Percentiles rank a stretch among this genome's conserved stretches.
phyloP scores from a whole-genome alignment of 495 filamentous ascomycete species.

The Daldinia caldariorum region DNA sequence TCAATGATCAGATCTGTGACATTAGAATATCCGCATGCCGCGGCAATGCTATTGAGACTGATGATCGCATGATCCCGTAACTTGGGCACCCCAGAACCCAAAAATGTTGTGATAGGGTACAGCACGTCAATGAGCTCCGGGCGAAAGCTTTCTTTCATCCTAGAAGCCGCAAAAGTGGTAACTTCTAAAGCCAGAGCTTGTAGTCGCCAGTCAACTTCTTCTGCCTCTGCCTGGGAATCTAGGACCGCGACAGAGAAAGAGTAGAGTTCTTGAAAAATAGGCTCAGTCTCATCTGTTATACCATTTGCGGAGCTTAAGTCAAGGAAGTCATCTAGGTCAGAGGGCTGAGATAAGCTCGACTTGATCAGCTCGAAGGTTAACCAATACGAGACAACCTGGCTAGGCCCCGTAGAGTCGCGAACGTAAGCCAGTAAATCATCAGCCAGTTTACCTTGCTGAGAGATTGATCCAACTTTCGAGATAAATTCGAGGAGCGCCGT shows the following conservation, averaged over 20 bases:
- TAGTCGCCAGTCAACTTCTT: conserved; percentile 71
- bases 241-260: conserved; percentile 75
- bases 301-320: conserved; percentile 55
- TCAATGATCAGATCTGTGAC: conserved; percentile 84
- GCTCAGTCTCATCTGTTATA: conserved; percentile 56
- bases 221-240: conserved; percentile 58
- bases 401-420: conserved; percentile 62
- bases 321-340: conserved; percentile 74
- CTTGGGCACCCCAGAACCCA: conserved; percentile 75
- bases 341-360: conserved; percentile 57
- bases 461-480: conserved; percentile 54
- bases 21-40: conserved; percentile 75
- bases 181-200: conserved; percentile 79
- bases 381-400: conserved; percentile 81
- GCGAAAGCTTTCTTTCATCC: conserved; percentile 75
- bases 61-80: conserved; percentile 85
- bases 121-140: conserved; percentile 89
- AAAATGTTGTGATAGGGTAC: conserved; percentile 85
- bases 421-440: conserved; percentile 68
- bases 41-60: conserved; percentile 80
- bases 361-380: conserved; percentile 77
- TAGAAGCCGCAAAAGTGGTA: conserved; percentile 73
- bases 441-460: conserved; percentile 60
- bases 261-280: conserved; percentile 81
- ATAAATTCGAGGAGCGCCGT: conserved; percentile 59